phyloP scores from a whole-genome alignment of 495 filamentous ascomycete genomes.

The Lindgomyces ingoldianus region DNA sequence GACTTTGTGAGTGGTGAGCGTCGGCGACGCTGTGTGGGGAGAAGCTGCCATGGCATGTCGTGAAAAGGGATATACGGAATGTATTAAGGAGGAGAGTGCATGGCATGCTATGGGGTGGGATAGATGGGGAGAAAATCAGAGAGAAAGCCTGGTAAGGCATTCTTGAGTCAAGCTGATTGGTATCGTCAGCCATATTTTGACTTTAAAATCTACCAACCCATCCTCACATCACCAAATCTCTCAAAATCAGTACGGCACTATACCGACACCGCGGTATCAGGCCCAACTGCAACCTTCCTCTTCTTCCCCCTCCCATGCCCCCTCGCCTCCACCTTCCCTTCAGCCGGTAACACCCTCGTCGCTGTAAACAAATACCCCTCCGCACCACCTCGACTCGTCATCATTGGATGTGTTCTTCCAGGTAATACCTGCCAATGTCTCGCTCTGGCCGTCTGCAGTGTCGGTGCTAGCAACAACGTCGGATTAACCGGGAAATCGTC shows the following conservation, averaged over 20 bases:
- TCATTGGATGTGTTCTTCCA: slow-evolving; percentile 87
- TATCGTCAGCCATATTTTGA: not conserved
- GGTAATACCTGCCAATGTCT: slow-evolving; percentile 88
- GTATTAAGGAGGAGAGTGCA: too few species aligned
- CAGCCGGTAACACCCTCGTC: slow-evolving; percentile 73
- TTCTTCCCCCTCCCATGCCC: slow-evolving; percentile 63
- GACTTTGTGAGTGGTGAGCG: slow-evolving; percentile 39
- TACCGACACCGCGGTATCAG: slow-evolving; percentile 8
- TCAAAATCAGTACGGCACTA: not conserved
- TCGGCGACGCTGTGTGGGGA: not conserved
- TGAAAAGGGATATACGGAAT: too few species aligned
- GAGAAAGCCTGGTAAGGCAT: not conserved
- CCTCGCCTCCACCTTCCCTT: slow-evolving; percentile 76
- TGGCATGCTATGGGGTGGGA: too few species aligned
- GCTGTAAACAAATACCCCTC: slow-evolving; percentile 90
- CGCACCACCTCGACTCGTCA: slow-evolving; percentile 83
- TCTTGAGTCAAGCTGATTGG: not conserved
- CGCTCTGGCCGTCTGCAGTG: slow-evolving; percentile 73
- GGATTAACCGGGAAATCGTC: slow-evolving; percentile 80
- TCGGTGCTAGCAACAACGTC: slow-evolving; percentile 73
- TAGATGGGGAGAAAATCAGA: too few species aligned
- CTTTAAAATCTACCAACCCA: not conserved
- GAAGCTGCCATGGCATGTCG: too few species aligned
- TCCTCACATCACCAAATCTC: not conserved
- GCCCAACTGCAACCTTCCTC: slow-evolving; percentile 52